Percentiles rank a stretch among this genome's conserved stretches.
Evolutionary conservation across 2,329 filamentous ascomycete species (phyloP).

Genomic region (Ascochyta rabiei): DNA sequence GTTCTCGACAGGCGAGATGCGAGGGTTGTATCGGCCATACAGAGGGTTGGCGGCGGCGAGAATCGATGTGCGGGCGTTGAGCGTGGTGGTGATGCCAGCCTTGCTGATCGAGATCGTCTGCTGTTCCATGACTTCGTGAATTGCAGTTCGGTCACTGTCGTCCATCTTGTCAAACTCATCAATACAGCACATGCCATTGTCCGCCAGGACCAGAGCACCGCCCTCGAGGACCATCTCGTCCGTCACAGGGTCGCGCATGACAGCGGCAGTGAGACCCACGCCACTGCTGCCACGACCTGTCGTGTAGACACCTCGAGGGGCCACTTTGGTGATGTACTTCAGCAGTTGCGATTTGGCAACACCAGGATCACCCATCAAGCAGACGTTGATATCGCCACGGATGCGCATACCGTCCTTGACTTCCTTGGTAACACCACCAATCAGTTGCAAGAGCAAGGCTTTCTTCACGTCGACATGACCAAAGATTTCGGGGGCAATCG

Average conservation of each 20-base stretch:
- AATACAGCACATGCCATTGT: conserved; percentile 85
- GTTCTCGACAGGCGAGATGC: conserved; percentile 96
- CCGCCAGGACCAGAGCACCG: conserved; percentile 77
- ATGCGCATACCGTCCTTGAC: conserved; percentile 99
- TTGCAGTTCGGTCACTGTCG: conserved; percentile 79
- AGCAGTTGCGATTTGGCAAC: conserved; percentile 98
- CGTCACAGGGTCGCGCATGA: conserved; percentile 83
- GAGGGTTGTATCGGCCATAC: conserved; percentile 97
- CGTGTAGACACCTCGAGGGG: conserved; percentile 87
- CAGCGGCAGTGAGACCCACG: conserved; percentile 80
- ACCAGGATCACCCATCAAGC: conserved; percentile 98
- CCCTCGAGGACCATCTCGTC: conserved; percentile 86
- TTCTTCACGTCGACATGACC: conserved; percentile 98
- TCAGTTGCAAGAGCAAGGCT: conserved; percentile 89
- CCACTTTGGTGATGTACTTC: conserved; percentile 98
- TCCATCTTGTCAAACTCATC: conserved; percentile 93
- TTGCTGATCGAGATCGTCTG: conserved; percentile 87
- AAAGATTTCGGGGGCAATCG: conserved; percentile 96
- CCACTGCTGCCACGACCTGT: conserved; percentile 81
- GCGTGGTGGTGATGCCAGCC: conserved; percentile 93
- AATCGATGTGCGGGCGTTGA: conserved; percentile 95
- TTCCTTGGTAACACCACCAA: conserved; percentile 94
- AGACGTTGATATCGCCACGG: conserved; percentile 98
- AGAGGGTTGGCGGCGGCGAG: conserved; percentile 95
- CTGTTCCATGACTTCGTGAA: conserved; percentile 89